Evolutionary conservation across 495 filamentous ascomycete species (phyloP), one percentile per base, ranked within the genome.

Genomic region (Daldinia bambusicola): DNA sequence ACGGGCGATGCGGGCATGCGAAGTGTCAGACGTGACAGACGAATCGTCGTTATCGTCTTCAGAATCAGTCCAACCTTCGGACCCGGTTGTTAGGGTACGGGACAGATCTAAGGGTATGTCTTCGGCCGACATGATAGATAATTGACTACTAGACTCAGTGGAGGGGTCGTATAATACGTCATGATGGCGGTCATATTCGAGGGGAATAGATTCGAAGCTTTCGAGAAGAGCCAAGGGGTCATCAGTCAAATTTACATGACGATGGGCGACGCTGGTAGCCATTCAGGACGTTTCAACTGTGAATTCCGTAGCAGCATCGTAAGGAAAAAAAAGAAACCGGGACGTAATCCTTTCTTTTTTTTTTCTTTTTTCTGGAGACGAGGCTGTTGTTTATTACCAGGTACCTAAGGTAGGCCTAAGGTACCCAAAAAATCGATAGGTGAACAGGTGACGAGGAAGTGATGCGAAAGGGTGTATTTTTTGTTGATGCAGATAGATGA

Each of bases 91-190:
- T 50, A 67, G 71, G 9, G 67, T 75, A 30, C 55, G 73, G 26
- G 75, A 77, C 43, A 66, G 30, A 26, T 70, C 37, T 31, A 75
- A 61, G 67, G 71, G 74, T 55, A 66, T 73, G 38, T 74, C 70
- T 65, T 72, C 75, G 65, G 53, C 45, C 58, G 72, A 62, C 75
- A 77, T 77, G 59, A 66, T 68, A 53, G 71, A 74, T 61, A 57
- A 45, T 63, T 59, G 66, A 61, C 67, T 59, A 61, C 67, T 74
- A 40, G 67, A 66, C 48, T 69, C 66, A 56, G 61, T 51, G 12
- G 65, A 62, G 22, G 13, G 61, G 18, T 57, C 55, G 70, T 73
- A 55, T 63, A 73, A 55, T 63, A 73, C 55, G 61, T 66, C 70
- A 73, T 73, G 65, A 53, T 73, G 70, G 63, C 57, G 62, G 70